Percentiles rank a stretch among this genome's conserved stretches.
Evolutionary conservation across 352 stramenopile species (phyloP).

Genomic region (Phytophthora melonis): DNA sequence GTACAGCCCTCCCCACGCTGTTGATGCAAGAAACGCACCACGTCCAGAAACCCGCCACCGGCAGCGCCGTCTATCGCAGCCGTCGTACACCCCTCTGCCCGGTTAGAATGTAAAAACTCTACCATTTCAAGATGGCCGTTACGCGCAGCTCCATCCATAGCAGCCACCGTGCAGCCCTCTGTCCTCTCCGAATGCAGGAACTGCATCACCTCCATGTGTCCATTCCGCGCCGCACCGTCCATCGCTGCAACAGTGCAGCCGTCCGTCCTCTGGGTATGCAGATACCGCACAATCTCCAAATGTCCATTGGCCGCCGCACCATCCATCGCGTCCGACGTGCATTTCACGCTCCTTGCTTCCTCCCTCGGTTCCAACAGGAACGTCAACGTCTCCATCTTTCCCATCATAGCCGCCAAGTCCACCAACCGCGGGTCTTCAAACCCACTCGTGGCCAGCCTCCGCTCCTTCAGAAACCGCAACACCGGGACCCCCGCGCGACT

Average conservation of each 20-base stretch:
- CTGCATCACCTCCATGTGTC: slow-evolving; percentile 42
- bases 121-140: slow-evolving; percentile 40
- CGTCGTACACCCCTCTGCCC: slow-evolving; percentile 39
- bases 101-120: slow-evolving; percentile 37
- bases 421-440: slow-evolving; percentile 38
- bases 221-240: slow-evolving; percentile 44
- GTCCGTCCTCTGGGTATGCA: slow-evolving; percentile 25
- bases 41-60: slow-evolving; percentile 34
- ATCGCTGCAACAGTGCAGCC: slow-evolving; percentile 57
- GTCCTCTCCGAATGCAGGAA: slow-evolving; percentile 38
- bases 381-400: slow-evolving; percentile 28
- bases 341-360: slow-evolving; percentile 7
- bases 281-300: slow-evolving; percentile 47
- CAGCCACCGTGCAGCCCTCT: slow-evolving; percentile 41
- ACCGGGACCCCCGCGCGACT: slow-evolving; percentile 35
- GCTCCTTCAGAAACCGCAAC: slow-evolving; percentile 25
- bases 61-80: slow-evolving; percentile 49
- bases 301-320: slow-evolving; percentile 45
- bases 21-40: slow-evolving; percentile 46
- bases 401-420: slow-evolving; percentile 38
- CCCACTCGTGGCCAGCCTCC: slow-evolving; percentile 17
- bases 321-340: slow-evolving; percentile 45
- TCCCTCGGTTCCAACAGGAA: slow-evolving; percentile 27
- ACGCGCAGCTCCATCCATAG: slow-evolving; percentile 38
- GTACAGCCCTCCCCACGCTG: slow-evolving; percentile 42